Percentiles rank a stretch among this genome's conserved stretches.
These are phyloP conservation scores for Heritiera littoralis DNA, from an alignment of 345 rosid species.

Conservation along the genomic window DNA sequence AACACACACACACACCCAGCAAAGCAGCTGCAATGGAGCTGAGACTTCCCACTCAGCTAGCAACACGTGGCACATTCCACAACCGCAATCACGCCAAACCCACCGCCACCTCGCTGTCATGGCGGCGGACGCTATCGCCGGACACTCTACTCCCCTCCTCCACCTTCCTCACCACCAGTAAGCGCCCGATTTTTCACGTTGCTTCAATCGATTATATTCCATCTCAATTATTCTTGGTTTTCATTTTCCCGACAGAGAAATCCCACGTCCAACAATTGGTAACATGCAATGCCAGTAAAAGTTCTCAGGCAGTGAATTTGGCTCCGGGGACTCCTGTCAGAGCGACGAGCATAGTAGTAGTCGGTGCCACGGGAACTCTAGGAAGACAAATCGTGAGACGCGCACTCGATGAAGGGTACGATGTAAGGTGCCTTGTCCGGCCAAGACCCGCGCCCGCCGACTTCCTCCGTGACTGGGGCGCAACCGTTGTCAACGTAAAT, in stretches of 20 bases:
- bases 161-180: conserved; percentile 13
- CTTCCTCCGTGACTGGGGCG: conserved; percentile 97
- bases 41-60: conserved; percentile 24
- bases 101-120: conserved; percentile 6
- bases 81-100: conserved; percentile 1
- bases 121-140: background rate
- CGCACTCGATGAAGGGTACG: conserved; percentile 92
- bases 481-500: conserved; percentile 86
- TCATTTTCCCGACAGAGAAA: conserved; percentile 21
- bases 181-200: background rate
- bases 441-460: conserved; percentile 96
- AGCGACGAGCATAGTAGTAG: conserved; percentile 80
- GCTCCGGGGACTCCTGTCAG: conserved; percentile 83
- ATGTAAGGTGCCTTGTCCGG: conserved; percentile 85
- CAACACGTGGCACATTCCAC: conserved; percentile 18
- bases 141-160: background rate
- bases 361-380: conserved; percentile 86
- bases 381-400: conserved; percentile 92
- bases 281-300: conserved; percentile 33
- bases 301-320: conserved; percentile 48
- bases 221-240: background rate
- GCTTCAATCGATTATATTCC: background rate
- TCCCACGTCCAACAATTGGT: conserved; percentile 28
- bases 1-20: background rate
- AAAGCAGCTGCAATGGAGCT: conserved; percentile 9